Evolutionary conservation across 208 protist species (phyloP), one percentile per base, ranked within the genome.

Genomic region (Leptomonas seymouri): DNA sequence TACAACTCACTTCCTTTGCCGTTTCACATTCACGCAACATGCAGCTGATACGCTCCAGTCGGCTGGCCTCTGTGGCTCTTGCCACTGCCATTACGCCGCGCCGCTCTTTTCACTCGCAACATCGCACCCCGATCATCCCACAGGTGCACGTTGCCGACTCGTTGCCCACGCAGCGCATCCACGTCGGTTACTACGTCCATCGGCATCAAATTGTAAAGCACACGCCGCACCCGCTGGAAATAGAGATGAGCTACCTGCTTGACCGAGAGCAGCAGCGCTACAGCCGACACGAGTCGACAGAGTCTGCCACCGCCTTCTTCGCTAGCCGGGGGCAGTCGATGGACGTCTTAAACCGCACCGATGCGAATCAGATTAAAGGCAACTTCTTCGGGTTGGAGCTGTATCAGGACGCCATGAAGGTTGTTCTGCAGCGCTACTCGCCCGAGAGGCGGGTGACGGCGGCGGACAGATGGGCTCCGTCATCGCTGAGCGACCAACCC

Each of bases 181-280:
- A 67, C 30, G 90, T 95, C 25, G 90, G 81, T 46, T 93, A 93
- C 61, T 55, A 86, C 8, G 67, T 95, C 23, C 86, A 93, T 41
- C 87, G 90, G 21, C 76, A 82, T 21, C 90, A 84, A 54, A 74
- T 92, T 20, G 87, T 95, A 59, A 93, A 93, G 67, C 86, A 85
- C 74, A 88, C 78, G 1, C 86, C 80, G 12, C 90, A 95, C 61
- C 90, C 90, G 0, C 67, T 95, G 3, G 87, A 95, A 72, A 67
- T 73, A 45, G 84, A 93, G 68, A 87, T 93, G 78, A 49, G 73
- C 53, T 92, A 84, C 55, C 51, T 93, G 14, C 80, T 95, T 2
- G 85, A 95, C 60, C 82, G 87, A 18, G 85, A 95, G 74, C 90
- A 93, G 62, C 81, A 89, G 76, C 86, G 86, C 8, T 95, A 95